These are phyloP conservation scores for Xylaria bambusicola DNA, from an alignment of 495 filamentous ascomycete species.

Conservation along the genomic window DNA sequence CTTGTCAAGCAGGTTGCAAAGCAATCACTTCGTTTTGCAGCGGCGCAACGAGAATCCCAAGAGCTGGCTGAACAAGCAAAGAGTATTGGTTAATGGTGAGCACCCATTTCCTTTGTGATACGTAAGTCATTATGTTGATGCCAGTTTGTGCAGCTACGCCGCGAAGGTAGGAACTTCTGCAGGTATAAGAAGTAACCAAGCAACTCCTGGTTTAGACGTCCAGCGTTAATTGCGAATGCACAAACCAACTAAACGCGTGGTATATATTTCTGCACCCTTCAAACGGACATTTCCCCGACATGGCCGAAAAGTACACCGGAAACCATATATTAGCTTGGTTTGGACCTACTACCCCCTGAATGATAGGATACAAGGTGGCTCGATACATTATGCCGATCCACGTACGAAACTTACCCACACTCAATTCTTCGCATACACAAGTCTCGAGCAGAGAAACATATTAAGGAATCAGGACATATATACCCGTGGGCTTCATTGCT, in stretches of 20 bases:
- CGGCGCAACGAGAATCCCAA: constrained; percentile 73
- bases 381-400: not conserved
- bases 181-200: constrained; percentile 15
- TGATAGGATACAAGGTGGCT: not conserved
- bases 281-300: too few species aligned
- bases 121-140: constrained; percentile 11
- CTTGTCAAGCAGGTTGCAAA: constrained; percentile 78
- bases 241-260: too few species aligned
- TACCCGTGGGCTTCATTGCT: not conserved
- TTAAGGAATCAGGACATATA: constrained; percentile 10
- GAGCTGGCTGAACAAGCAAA: constrained; percentile 90
- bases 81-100: constrained; percentile 66
- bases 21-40: constrained; percentile 79
- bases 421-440: too few species aligned
- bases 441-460: not conserved
- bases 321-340: not conserved
- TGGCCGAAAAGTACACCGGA: not conserved
- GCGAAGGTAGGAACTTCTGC: constrained; percentile 45
- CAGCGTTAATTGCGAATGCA: too few species aligned
- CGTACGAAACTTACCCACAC: not conserved
- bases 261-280: not conserved
- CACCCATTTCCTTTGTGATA: not conserved
- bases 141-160: constrained; percentile 39
- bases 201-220: too few species aligned
- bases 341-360: not conserved